These are phyloP conservation scores for Euphorbia peplus DNA, from an alignment of 345 rosid genomes.

Conservation along the genomic window DNA sequence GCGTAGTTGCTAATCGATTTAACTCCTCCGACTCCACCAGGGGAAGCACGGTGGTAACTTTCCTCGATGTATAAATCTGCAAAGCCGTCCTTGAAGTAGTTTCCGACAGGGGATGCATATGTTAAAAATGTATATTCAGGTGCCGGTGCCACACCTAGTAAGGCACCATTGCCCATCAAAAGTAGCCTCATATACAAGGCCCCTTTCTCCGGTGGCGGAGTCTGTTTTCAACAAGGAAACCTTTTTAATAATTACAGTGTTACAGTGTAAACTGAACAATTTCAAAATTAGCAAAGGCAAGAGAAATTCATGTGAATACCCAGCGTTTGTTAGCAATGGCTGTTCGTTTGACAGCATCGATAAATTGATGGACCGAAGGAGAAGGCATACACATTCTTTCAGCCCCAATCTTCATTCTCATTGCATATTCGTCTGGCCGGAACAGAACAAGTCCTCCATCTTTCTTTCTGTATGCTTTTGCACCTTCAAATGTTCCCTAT, in stretches of 20 bases:
- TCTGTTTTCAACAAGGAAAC: slow-evolving; percentile 24
- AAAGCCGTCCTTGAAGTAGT: slow-evolving; percentile 59
- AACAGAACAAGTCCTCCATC: slow-evolving; percentile 62
- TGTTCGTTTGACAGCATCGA: slow-evolving; percentile 63
- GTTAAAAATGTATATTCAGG: slow-evolving; percentile 49
- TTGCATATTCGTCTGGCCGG: slow-evolving; percentile 70
- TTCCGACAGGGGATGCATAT: slow-evolving; percentile 69
- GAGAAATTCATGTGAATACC: too few relatives aligned
- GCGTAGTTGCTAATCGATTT: slow-evolving; percentile 34
- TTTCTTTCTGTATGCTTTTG: slow-evolving; percentile 72
- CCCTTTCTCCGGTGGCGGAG: slow-evolving; percentile 55
- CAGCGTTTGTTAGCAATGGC: slow-evolving; percentile 75
- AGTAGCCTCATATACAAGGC: slow-evolving; percentile 48
- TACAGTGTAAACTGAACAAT: too few relatives aligned
- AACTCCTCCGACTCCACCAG: slow-evolving; percentile 34
- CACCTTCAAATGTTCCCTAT: slow-evolving; percentile 82
- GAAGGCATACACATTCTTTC: slow-evolving; percentile 87
- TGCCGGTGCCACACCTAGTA: slow-evolving; percentile 44
- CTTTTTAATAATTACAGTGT: too few relatives aligned
- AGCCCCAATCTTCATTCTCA: slow-evolving; percentile 65
- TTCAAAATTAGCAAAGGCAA: too few relatives aligned
- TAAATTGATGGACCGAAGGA: slow-evolving; percentile 67
- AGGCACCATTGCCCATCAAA: slow-evolving; percentile 50
- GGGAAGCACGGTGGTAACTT: slow-evolving; percentile 28
- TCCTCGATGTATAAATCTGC: slow-evolving; percentile 27